Percentiles rank a stretch among this genome's conserved stretches.
phyloP scores from a whole-genome alignment of 257 asterid species.

The Datura wrightii region DNA sequence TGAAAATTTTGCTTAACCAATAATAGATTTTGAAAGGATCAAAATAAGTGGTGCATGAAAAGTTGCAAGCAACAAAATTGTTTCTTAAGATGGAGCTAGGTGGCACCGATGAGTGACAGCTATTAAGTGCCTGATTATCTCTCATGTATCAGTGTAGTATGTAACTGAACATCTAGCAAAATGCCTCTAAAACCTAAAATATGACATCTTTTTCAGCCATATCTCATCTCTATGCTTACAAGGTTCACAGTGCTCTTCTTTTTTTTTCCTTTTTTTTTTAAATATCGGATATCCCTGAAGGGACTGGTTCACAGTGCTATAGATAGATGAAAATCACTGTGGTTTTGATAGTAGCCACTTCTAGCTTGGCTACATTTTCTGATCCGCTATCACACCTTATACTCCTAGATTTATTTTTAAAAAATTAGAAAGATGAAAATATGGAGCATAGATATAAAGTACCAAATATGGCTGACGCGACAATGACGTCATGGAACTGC shows the following conservation, averaged over 20 bases:
- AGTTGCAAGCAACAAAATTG: neutral
- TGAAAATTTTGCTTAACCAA: neutral
- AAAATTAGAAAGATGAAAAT: slow-evolving; percentile 22
- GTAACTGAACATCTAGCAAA: neutral
- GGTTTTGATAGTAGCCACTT: slow-evolving; percentile 1
- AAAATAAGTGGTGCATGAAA: neutral
- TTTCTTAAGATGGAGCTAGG: neutral
- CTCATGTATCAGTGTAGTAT: neutral
- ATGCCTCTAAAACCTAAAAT: neutral
- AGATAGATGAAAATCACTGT: neutral
- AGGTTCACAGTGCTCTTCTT: neutral
- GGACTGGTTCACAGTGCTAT: neutral
- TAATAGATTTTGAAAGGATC: neutral
- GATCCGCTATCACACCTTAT: neutral
- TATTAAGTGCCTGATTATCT: neutral
- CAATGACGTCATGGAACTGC: slow-evolving; percentile 79
- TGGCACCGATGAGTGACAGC: neutral
- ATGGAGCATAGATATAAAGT: slow-evolving; percentile 44
- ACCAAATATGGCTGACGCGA: slow-evolving; percentile 99
- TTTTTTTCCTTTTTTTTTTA: too few relatives aligned
- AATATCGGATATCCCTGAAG: too few relatives aligned
- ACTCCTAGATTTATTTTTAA: neutral
- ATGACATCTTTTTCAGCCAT: neutral
- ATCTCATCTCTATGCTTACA: neutral
- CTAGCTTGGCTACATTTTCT: slow-evolving; percentile 1